Conservation (phyloP, 306 rosid species). For the Abrus pulchellus region DNA sequence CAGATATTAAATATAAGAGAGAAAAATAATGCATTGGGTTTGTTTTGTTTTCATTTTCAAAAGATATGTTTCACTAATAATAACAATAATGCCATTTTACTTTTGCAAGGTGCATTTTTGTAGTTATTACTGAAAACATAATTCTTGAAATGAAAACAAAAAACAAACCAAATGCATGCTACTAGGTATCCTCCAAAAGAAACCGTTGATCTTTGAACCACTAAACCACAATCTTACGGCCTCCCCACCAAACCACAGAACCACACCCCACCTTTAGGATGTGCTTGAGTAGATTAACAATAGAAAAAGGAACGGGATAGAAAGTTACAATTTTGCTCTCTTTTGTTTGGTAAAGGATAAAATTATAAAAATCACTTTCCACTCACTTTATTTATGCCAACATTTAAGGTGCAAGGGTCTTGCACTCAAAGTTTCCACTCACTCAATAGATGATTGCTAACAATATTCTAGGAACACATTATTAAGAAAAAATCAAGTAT, state of each 20-base stretch:
- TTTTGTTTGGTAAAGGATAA: not conserved
- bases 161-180: not conserved
- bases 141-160: too few relatives aligned
- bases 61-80: not conserved
- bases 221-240: too few relatives aligned
- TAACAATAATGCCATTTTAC: not conserved
- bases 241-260: too few relatives aligned
- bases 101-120: not conserved
- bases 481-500: not conserved
- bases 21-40: not conserved
- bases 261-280: not conserved
- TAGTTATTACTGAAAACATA: not conserved
- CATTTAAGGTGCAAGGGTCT: not conserved
- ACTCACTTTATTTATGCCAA: not conserved
- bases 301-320: not conserved
- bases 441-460: too few relatives aligned
- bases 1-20: slow-evolving; percentile 33
- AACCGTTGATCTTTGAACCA: not conserved
- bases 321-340: not conserved
- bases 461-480: slow-evolving; percentile 11
- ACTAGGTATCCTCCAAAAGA: slow-evolving; percentile 1
- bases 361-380: not conserved
- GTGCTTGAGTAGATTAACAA: not conserved
- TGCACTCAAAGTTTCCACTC: not conserved
- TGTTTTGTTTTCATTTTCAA: not conserved